phyloP scores from a whole-genome alignment of 1,139 yeast species.

The Sugiyamaella xylanicola region DNA sequence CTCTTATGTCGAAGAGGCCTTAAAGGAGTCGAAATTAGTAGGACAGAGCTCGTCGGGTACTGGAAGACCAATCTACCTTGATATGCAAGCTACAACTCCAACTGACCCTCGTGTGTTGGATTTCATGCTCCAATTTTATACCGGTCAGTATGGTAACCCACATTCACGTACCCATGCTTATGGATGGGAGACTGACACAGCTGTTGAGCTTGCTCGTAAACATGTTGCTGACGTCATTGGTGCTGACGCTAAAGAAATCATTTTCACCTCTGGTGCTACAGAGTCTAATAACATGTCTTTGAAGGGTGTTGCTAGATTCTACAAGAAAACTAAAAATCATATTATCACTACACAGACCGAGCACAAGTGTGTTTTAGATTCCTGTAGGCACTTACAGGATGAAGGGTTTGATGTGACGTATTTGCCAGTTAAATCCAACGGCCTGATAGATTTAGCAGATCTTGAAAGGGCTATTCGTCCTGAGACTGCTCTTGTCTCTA shows the following conservation, averaged over 20 bases:
- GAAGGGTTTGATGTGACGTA: constrained; percentile 97
- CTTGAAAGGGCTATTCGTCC: constrained; percentile 83
- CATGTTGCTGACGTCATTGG: constrained; percentile 80
- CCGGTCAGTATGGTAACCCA: constrained; percentile 96
- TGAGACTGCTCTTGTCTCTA: constrained; percentile 87
- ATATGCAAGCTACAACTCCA: constrained; percentile 97
- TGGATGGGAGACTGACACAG: constrained; percentile 98
- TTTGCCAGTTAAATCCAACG: constrained; percentile 79
- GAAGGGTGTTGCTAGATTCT: constrained; percentile 94
- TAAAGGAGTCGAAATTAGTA: constrained; percentile 30
- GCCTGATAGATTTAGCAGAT: constrained; percentile 75
- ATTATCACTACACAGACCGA: constrained; percentile 96
- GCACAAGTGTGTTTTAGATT: constrained; percentile 96
- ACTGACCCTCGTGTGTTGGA: constrained; percentile 96
- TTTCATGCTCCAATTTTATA: constrained; percentile 86
- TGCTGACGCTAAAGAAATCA: constrained; percentile 96
- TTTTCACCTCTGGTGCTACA: constrained; percentile 97
- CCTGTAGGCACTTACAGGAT: constrained; percentile 91
- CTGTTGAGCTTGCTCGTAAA: constrained; percentile 82
- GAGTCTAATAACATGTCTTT: constrained; percentile 93
- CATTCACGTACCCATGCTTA: constrained; percentile 97
- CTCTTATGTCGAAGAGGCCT: constrained; percentile 31
- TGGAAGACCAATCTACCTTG: constrained; percentile 82
- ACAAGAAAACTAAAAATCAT: constrained; percentile 85
- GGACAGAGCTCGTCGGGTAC: constrained; percentile 27